Evolutionary conservation across 164 flowering plant species (phyloP).

Genomic region (Aristolochia contorta): DNA sequence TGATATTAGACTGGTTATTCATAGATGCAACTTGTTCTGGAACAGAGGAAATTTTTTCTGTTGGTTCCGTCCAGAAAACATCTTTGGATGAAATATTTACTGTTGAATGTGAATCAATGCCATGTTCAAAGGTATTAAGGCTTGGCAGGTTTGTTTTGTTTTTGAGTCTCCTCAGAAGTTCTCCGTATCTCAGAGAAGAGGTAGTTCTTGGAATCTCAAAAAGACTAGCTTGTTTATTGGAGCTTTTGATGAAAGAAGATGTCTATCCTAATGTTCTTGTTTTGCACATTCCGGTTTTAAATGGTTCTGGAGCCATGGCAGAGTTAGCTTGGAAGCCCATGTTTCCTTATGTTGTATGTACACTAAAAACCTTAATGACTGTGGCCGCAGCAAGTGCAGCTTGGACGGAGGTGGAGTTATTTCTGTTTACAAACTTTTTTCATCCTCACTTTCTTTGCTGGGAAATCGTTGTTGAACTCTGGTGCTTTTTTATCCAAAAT

Average conservation of each 20-base stretch:
- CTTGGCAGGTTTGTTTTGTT: constrained; percentile 52
- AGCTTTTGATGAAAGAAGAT: constrained; percentile 41
- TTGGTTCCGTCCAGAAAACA: constrained; percentile 2
- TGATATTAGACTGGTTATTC: constrained; percentile 65
- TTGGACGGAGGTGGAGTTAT: constrained; percentile 46
- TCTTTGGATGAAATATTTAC: constrained; percentile 33
- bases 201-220: constrained; percentile 30
- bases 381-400: constrained; percentile 36
- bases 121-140: constrained; percentile 20
- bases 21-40: constrained; percentile 13
- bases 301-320: constrained; percentile 25
- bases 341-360: constrained; percentile 38
- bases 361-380: constrained; percentile 65
- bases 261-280: constrained; percentile 50
- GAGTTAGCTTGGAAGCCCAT: constrained; percentile 51
- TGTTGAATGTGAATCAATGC: constrained; percentile 26
- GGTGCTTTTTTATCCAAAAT: constrained; percentile 69
- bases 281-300: constrained; percentile 40
- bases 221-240: constrained; percentile 62
- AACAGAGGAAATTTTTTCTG: constrained; percentile 8
- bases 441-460: constrained; percentile 82
- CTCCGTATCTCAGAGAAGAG: constrained; percentile 50
- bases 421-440: constrained; percentile 63
- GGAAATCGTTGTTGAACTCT: constrained; percentile 71
- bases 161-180: constrained; percentile 47